Conservation (phyloP, 2,329 filamentous ascomycete genomes). For the Xylariaceae sp. region DNA sequence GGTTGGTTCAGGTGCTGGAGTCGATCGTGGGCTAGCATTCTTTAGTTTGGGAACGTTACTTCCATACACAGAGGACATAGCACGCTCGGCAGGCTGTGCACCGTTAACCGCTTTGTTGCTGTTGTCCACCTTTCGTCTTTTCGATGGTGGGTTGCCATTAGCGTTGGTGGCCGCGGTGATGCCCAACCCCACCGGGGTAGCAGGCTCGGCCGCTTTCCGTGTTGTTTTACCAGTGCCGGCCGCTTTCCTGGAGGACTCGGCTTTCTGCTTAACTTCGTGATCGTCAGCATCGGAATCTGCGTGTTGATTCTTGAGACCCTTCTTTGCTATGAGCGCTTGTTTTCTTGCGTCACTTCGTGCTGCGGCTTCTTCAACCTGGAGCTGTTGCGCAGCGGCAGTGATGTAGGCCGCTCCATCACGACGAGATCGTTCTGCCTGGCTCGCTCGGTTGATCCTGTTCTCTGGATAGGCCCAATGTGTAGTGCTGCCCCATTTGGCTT, state of each 20-base stretch:
- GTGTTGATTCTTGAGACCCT: slow-evolving; percentile 63
- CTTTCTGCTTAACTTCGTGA: slow-evolving; percentile 44
- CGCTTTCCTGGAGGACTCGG: slow-evolving; percentile 55
- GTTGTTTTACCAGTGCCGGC: slow-evolving; percentile 54
- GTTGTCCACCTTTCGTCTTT: slow-evolving; percentile 80
- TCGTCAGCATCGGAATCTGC: slow-evolving; percentile 80
- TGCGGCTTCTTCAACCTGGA: slow-evolving; percentile 65
- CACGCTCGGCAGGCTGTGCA: slow-evolving; percentile 57
- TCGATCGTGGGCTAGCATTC: slow-evolving; percentile 61
- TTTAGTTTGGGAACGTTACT: slow-evolving; percentile 50
- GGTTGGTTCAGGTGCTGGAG: slow-evolving; percentile 60
- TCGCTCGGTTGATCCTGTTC: slow-evolving; percentile 62
- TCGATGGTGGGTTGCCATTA: slow-evolving; percentile 53
- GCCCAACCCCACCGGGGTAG: slow-evolving; percentile 55
- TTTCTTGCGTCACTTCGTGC: slow-evolving; percentile 79
- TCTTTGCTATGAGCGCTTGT: slow-evolving; percentile 73
- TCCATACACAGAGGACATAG: slow-evolving; percentile 56
- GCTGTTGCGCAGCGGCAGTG: slow-evolving; percentile 68
- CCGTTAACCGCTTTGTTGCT: slow-evolving; percentile 58
- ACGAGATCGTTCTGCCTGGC: slow-evolving; percentile 66
- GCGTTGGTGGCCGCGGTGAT: slow-evolving; percentile 52
- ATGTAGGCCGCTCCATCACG: slow-evolving; percentile 74
- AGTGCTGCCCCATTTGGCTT: slow-evolving; percentile 85
- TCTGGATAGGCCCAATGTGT: slow-evolving; percentile 95
- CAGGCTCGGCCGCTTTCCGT: slow-evolving; percentile 54